Evolutionary conservation across 1,139 yeast species (phyloP), one percentile per base, ranked within the genome.

Genomic region (Torulaspora globosa): DNA sequence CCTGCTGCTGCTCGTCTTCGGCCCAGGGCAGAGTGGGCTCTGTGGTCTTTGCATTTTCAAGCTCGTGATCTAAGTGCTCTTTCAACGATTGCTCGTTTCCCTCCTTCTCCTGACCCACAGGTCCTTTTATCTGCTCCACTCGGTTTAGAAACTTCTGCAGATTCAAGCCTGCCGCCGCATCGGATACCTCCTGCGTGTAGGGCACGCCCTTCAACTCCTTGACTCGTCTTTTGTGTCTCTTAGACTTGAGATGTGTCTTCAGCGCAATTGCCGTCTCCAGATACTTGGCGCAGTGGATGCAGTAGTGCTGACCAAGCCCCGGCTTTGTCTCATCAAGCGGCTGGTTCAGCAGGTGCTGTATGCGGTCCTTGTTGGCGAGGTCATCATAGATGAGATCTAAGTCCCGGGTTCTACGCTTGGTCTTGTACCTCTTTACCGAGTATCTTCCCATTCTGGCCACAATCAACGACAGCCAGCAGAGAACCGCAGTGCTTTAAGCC

Each of bases 271-370:
- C 90, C 50, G 82, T 82, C 63, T 90, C 97, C 62, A 80, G 88
- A 67, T 92, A 88, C 67, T 84, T 86, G 44, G 95, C 95, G 73
- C 98, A 92, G 55, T 89, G 95, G 47, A 92, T 76, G 68, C 97
- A 92, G 67, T 88, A 92, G 68, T 80, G 84, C 69, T 92, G 97
- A 14, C 97, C 98, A 56, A 92, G 70, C 3, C 98, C 98, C 0
- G 97, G 92, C 63, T 84, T 84, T 41, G 80, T 80, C 69, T 90
- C 97, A 67, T 92, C 97, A 47, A 86, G 68, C 10, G 88, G 85
- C 68, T 90, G 97, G 63, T 86, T 79, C 63, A 84, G 78, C 50
- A 90, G 72, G 42, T 74, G 71, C 42, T 73, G 66, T 46, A 88
- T 82, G 19, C 83, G 71, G 44, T 83, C 84, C 44, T 78, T 74